These are phyloP conservation scores for Polytolypa hystricis DNA, from an alignment of 2,329 filamentous ascomycete genomes.

Conservation along the genomic window DNA sequence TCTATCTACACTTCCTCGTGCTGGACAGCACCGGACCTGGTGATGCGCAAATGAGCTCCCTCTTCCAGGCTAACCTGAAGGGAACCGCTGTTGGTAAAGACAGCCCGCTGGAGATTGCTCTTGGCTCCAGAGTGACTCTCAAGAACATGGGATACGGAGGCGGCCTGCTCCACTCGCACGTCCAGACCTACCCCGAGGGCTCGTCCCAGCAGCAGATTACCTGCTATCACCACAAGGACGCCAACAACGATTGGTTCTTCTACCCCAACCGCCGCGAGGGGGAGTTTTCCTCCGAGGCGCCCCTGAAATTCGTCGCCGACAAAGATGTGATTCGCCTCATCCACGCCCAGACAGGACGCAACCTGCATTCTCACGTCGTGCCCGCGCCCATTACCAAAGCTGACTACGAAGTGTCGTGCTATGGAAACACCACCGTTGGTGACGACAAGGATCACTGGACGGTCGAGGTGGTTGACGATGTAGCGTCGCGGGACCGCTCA, in stretches of 20 bases:
- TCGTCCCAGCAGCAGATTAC: constrained; percentile 93
- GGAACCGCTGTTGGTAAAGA: constrained; percentile 91
- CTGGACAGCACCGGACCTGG: constrained; percentile 89
- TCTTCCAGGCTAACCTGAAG: constrained; percentile 93
- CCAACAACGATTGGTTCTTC: constrained; percentile 99
- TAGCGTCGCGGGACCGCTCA: constrained; percentile 72
- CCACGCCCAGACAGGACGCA: constrained; percentile 90
- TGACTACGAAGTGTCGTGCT: constrained; percentile 87
- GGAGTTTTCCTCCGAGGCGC: constrained; percentile 61
- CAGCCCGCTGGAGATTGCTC: constrained; percentile 82
- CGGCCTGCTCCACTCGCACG: constrained; percentile 88
- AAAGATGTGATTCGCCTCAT: constrained; percentile 73
- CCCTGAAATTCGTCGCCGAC: constrained; percentile 64
- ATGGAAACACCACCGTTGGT: constrained; percentile 88
- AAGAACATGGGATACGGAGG: constrained; percentile 99
- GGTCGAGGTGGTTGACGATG: constrained; percentile 83
- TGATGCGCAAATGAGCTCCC: constrained; percentile 99
- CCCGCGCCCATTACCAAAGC: constrained; percentile 79
- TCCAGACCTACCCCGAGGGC: constrained; percentile 91
- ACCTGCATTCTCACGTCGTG: constrained; percentile 89
- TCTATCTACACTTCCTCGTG: constrained; percentile 88
- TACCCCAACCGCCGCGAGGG: constrained; percentile 77
- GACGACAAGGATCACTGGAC: constrained; percentile 98
- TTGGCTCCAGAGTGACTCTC: constrained; percentile 79
- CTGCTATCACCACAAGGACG: constrained; percentile 98